Base-by-base conservation (phyloP, 1,284 basidiomycete genomes). In the Naganishia sp. region DNA sequence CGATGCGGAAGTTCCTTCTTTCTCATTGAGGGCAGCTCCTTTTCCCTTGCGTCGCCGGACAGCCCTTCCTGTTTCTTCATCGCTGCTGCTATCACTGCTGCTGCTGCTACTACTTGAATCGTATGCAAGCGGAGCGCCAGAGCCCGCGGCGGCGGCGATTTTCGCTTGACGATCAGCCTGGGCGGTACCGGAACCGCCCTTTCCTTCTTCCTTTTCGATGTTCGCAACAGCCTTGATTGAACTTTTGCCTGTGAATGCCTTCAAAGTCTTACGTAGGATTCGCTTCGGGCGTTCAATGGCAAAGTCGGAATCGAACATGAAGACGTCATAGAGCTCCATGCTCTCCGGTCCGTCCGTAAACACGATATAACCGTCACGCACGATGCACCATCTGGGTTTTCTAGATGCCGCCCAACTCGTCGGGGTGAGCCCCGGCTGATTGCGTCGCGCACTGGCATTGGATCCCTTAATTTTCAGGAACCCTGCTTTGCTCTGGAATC, bases 361-460 rank as follows among this genome's bases (percentile, higher is more conserved):
- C 25, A 95, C 90, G 23, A 98, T 83, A 79, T 94, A 99, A 72
- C 90, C 92, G 72, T 99, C 95, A 25, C 95, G 85, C 3, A 98
- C 87, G 53, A 92, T 87, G 79, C 94, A 97, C 96, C 96, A 99
- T 67, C 89, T 87, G 49, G 87, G 86, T 68, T 88, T 85, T 71
- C 87, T 87, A 71, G 85, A 86, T 64, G 86, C 85, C 65, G 81
- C 84, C 87, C 91, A 90, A 71, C 73, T 81, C 61, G 63, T 75
- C 43, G 71, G 81, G 13, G 70, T 76, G 66, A 74, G 70, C 69
- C 74, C 80, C 67, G 74, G 80, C 69, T 74, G 83, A 73, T 81
- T 83, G 66, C 75, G 81, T 69, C 79, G 79, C 67, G 81, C 81
- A 56, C 79, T 75, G 1, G 80, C 80, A 41, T 81, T 79, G 13